Percentiles rank a stretch among this genome's conserved stretches.
These are phyloP conservation scores for Hamamelis virginiana DNA, from an alignment of 164 flowering plant species.

Conservation along the genomic window DNA sequence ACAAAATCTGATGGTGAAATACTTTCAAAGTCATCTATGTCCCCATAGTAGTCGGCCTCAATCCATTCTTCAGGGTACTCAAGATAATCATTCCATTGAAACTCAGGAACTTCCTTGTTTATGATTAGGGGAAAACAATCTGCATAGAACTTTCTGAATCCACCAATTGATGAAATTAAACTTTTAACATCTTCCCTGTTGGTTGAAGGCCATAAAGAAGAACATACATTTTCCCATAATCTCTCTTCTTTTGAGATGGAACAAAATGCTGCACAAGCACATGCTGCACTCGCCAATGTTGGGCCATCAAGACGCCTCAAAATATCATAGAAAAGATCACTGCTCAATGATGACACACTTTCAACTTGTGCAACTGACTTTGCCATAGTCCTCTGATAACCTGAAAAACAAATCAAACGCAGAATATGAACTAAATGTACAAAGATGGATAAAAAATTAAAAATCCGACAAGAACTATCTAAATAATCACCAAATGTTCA, in stretches of 20 bases:
- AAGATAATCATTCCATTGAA: constrained; percentile 44
- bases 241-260: constrained; percentile 83
- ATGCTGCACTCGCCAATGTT: constrained; percentile 83
- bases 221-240: constrained; percentile 85
- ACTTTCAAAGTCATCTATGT: constrained; percentile 54
- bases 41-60: constrained; percentile 82
- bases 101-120: constrained; percentile 67
- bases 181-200: constrained; percentile 70
- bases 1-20: constrained; percentile 76
- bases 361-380: constrained; percentile 45
- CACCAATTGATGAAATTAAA: constrained; percentile 69
- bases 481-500: background rate
- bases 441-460: background rate
- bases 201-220: constrained; percentile 92
- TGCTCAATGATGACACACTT: constrained; percentile 53
- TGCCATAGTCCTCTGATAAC: constrained; percentile 19
- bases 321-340: constrained; percentile 85
- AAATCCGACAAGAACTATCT: background rate
- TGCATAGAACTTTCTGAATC: constrained; percentile 84
- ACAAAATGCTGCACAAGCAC: constrained; percentile 77
- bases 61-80: constrained; percentile 78
- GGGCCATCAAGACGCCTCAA: constrained; percentile 86
- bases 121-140: constrained; percentile 91
- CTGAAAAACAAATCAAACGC: constrained; percentile 24
- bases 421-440: background rate